These are phyloP conservation scores for Pyrrhoderma lamaoense DNA, from an alignment of 1,284 basidiomycete genomes.

Conservation along the genomic window DNA sequence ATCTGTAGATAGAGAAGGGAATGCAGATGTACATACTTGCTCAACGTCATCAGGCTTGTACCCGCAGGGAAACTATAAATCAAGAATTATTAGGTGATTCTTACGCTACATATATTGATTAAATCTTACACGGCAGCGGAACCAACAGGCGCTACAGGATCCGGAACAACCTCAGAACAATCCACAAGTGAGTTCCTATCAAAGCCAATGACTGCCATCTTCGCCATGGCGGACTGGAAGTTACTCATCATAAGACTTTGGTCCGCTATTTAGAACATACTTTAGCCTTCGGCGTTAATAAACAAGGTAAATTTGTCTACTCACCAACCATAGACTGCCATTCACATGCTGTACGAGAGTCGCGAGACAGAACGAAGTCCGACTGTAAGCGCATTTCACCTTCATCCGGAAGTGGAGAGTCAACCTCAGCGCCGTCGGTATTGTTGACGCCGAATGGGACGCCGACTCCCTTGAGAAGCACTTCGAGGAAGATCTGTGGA, in stretches of 20 bases:
- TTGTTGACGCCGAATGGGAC: constrained; percentile 18
- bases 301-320: neutral
- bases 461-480: constrained; percentile 19
- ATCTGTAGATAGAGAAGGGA: constrained; percentile 12
- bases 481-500: constrained; percentile 20
- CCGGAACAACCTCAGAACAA: constrained; percentile 18
- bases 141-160: constrained; percentile 8
- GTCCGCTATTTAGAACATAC: constrained; percentile 1
- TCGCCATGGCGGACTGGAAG: constrained; percentile 28
- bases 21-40: constrained; percentile 13
- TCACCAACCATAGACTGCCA: constrained; percentile 17
- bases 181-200: constrained; percentile 19
- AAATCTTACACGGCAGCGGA: constrained; percentile 7
- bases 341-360: constrained; percentile 14
- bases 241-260: constrained; percentile 23
- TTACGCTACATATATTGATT: neutral
- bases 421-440: constrained; percentile 15
- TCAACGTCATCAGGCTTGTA: constrained; percentile 12
- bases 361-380: constrained; percentile 19
- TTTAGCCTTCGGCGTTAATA: neutral
- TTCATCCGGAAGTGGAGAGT: constrained; percentile 9
- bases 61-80: constrained; percentile 15
- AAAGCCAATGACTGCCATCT: constrained; percentile 29
- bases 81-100: neutral
- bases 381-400: constrained; percentile 18